These are phyloP conservation scores for Fusarium sp. DNA, from an alignment of 2,329 filamentous ascomycete genomes.

Conservation along the genomic window DNA sequence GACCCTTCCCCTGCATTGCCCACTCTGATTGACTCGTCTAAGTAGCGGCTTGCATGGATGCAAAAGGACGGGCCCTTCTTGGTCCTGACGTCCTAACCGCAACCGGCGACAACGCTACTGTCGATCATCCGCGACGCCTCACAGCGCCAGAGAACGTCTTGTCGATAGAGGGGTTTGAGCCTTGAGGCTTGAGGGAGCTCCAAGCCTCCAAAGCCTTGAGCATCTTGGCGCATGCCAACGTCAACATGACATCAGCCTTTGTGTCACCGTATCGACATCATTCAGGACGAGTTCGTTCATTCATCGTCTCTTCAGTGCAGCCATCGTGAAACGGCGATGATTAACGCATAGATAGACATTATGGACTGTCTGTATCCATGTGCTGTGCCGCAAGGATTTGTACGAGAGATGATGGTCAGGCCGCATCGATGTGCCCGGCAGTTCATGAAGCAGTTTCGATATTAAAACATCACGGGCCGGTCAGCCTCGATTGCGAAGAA, in stretches of 20 bases:
- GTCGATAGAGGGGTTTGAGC: slow-evolving; percentile 2
- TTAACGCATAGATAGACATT: background rate
- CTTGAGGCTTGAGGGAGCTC: slow-evolving; percentile 2
- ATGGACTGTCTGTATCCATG: slow-evolving; percentile 2
- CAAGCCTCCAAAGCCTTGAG: slow-evolving; percentile 3
- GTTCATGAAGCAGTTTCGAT: background rate
- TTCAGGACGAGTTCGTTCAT: background rate
- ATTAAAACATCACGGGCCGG: background rate
- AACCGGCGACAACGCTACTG: slow-evolving; percentile 38
- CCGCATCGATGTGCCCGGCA: slow-evolving; percentile 28
- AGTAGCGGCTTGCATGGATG: background rate
- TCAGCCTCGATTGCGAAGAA: background rate
- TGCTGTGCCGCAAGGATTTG: slow-evolving; percentile 13
- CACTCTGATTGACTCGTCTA: slow-evolving; percentile 18
- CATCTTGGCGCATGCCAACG: slow-evolving; percentile 30
- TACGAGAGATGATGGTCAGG: slow-evolving; percentile 8
- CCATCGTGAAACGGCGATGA: background rate
- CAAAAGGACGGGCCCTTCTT: background rate
- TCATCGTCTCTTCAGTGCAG: background rate
- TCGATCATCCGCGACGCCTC: slow-evolving; percentile 43
- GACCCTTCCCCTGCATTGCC: background rate
- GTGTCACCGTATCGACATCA: background rate
- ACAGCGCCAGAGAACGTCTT: slow-evolving; percentile 4
- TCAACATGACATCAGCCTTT: background rate
- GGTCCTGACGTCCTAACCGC: slow-evolving; percentile 13